Evolutionary conservation across 2,329 filamentous ascomycete species (phyloP), one percentile per base, ranked within the genome.

Genomic region (Pestalotiopsis fici): DNA sequence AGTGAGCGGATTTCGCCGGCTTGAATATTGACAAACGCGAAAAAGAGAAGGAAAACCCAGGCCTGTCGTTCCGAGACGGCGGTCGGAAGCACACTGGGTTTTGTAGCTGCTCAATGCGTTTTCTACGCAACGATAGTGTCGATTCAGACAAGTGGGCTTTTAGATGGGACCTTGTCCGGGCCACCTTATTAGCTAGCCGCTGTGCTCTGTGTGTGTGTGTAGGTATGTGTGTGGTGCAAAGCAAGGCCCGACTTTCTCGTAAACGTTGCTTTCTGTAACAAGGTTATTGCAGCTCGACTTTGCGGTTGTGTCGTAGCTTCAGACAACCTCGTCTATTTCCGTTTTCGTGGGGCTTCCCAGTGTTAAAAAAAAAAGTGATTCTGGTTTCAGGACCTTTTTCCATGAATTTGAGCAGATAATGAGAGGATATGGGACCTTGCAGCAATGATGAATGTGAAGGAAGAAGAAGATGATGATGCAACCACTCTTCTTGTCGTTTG

Each of bases 191-290:
- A 59, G 43, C 43, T 50, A 50, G 43, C 43, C 25, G 27, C 27
- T 35, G 28, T 35, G 31, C 31, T 35, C 6, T 7, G 31, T 35
- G 31, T 35, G 31, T 35, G 31, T 35, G 11, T 6, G 31, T 35
- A 35, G 31, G 6, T 35, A 35, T 35, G 31, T 35, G 31, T 35
- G 31, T 27, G 25, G 15, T 60, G 57, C 27, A 27, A 35, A 37
- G 57, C 28, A 31, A 37, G 31, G 27, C n/a, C 27, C 57, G 25
- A 21, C n/a, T 37, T 60, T 60, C 57, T 60, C 57, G 57, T 60
- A 60, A 59, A 60, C 27, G 57, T 37, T 60, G 57, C 57, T 60
- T 60, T 60, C 60, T 47, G 37, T 31, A 54, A 63, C 60, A 63
- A 63, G 60, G 60, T 63, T 63, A 63, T 63, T 43, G 37, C 35